These are phyloP conservation scores for Puccinia horiana DNA, from an alignment of 1,284 basidiomycete genomes.

Conservation along the genomic window DNA sequence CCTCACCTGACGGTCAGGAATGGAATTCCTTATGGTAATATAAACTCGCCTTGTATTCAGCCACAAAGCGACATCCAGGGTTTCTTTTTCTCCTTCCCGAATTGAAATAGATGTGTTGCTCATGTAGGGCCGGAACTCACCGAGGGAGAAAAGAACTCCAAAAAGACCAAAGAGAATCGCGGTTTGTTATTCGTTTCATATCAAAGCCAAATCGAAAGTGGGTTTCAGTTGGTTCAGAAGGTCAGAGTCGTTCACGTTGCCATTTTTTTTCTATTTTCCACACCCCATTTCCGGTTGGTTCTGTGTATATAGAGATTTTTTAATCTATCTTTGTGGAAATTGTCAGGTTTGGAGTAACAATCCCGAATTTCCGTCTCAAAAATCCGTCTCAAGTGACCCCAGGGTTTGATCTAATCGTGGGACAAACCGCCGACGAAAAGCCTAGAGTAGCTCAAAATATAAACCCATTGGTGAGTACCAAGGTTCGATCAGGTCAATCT, in stretches of 20 bases:
- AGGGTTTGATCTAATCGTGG: conserved; percentile 45
- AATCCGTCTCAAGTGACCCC: conserved; percentile 30
- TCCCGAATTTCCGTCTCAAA: conserved; percentile 35
- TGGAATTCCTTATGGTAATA: conserved; percentile 48
- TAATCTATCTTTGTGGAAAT: neutral
- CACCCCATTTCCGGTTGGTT: neutral
- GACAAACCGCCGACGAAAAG: conserved; percentile 14
- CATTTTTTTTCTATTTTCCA: neutral
- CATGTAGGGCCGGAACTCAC: conserved; percentile 44
- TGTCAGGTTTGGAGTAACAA: conserved; percentile 47
- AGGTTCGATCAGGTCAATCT: neutral
- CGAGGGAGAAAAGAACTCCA: conserved; percentile 22
- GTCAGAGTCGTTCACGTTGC: conserved; percentile 1
- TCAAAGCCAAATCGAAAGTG: conserved; percentile 39
- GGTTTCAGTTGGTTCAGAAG: conserved; percentile 49
- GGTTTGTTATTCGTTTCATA: conserved; percentile 48
- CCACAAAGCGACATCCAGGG: too few relatives aligned
- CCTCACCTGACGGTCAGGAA: conserved; percentile 47
- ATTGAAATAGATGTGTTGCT: neutral
- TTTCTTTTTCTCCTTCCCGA: neutral
- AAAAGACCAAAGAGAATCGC: conserved; percentile 41
- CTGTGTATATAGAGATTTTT: neutral
- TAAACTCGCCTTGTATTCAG: too few relatives aligned
- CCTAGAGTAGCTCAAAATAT: conserved; percentile 48
- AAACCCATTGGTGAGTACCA: conserved; percentile 17